These are phyloP conservation scores for Populus euphratica DNA, from an alignment of 345 rosid genomes.

Conservation along the genomic window DNA sequence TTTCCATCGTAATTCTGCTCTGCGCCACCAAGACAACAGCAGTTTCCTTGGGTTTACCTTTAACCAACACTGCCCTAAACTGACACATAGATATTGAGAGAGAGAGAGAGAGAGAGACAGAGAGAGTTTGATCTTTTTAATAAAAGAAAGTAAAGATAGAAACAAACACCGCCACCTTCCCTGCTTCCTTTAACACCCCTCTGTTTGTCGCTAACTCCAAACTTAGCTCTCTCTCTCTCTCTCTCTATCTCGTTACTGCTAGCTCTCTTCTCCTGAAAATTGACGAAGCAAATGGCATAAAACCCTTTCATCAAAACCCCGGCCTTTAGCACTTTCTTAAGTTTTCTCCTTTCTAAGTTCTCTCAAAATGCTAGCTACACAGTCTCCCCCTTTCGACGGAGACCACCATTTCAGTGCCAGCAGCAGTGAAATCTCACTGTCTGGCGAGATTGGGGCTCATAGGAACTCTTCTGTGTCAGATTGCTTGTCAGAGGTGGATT, in stretches of 20 bases:
- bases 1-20: slow-evolving; percentile 10
- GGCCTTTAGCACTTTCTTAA: not conserved
- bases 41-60: slow-evolving; percentile 15
- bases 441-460: slow-evolving; percentile 43
- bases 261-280: not conserved
- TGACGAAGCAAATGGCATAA: not conserved
- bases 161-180: not conserved
- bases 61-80: slow-evolving; percentile 20
- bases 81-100: slow-evolving; percentile 24
- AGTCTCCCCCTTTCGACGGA: slow-evolving; percentile 6
- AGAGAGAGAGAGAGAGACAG: not conserved
- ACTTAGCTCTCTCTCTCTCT: not conserved
- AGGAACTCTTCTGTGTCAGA: slow-evolving; percentile 37
- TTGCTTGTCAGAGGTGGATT: slow-evolving; percentile 43
- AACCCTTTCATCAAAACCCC: not conserved
- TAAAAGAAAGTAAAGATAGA: not conserved
- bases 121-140: not conserved
- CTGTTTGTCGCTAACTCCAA: not conserved
- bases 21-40: slow-evolving; percentile 1
- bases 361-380: slow-evolving; percentile 36
- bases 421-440: slow-evolving; percentile 31
- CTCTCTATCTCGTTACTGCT: not conserved
- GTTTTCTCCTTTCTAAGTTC: slow-evolving; percentile 5
- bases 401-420: slow-evolving; percentile 18
- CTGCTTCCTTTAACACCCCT: not conserved